These are phyloP conservation scores for Arctium minus DNA, from an alignment of 129 eudicot species.

Conservation along the genomic window DNA sequence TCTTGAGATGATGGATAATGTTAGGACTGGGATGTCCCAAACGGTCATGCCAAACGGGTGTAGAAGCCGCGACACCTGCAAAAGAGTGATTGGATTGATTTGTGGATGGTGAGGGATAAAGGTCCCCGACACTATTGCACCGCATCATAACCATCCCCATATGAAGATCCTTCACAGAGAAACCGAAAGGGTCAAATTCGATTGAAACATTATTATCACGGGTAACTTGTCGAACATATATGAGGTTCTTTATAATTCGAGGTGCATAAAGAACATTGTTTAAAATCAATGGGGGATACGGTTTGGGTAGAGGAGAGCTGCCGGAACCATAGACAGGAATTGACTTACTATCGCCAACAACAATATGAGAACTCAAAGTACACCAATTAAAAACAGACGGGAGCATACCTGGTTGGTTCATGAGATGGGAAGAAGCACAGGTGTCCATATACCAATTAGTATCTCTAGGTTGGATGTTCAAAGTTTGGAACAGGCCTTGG, in stretches of 20 bases:
- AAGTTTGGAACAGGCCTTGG: not conserved
- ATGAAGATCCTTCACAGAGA: too few species aligned
- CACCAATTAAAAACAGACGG: not conserved
- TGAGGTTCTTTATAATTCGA: not conserved
- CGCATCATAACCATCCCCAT: not conserved
- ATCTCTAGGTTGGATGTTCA: not conserved
- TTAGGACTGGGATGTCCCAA: too few species aligned
- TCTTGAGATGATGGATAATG: too few species aligned
- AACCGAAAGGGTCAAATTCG: too few species aligned
- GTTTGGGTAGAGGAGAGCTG: not conserved
- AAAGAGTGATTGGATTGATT: not conserved
- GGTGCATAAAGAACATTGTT: not conserved
- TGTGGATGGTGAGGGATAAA: not conserved
- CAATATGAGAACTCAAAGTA: not conserved
- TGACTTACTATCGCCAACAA: not conserved
- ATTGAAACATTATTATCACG: not conserved
- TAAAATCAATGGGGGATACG: not conserved
- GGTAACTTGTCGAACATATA: not conserved
- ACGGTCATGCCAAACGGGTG: too few species aligned
- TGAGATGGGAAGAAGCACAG: not conserved
- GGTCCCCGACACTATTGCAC: not conserved
- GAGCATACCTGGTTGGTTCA: not conserved
- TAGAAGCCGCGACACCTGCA: too few species aligned
- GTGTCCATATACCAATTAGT: not conserved
- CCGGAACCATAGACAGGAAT: not conserved